Evolutionary conservation across 352 stramenopile genomes (phyloP).

Genomic region (Pythium insidiosum): DNA sequence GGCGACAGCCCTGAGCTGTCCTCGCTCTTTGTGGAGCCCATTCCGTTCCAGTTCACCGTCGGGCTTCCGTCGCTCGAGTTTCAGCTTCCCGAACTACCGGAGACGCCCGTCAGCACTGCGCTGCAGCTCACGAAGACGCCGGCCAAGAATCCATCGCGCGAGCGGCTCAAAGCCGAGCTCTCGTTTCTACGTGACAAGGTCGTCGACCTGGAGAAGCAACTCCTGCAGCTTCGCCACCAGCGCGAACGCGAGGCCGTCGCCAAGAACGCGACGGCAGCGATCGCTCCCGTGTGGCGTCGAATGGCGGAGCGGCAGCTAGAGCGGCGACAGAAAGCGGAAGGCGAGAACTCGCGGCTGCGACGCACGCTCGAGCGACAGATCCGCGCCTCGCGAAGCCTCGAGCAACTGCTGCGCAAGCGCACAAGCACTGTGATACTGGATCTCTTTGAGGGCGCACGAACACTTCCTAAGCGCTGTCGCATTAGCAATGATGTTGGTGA

Average conservation of each 20-base stretch:
- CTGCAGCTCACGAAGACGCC: not conserved
- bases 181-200: slow-evolving; percentile 29
- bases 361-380: slow-evolving; percentile 36
- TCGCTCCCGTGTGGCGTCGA: slow-evolving; percentile 33
- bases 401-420: slow-evolving; percentile 40
- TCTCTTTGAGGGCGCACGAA: slow-evolving; percentile 10
- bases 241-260: slow-evolving; percentile 13
- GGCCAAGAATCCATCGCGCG: slow-evolving; percentile 28
- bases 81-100: too few species aligned
- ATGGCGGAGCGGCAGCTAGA: slow-evolving; percentile 38
- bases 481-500: slow-evolving; percentile 18
- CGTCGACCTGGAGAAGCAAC: slow-evolving; percentile 29
- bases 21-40: too few species aligned
- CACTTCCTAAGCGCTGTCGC: not conserved
- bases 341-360: slow-evolving; percentile 35
- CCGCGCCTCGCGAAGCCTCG: slow-evolving; percentile 32
- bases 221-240: slow-evolving; percentile 20
- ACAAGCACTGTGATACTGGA: slow-evolving; percentile 30
- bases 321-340: slow-evolving; percentile 20
- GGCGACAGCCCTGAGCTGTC: too few species aligned
- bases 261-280: slow-evolving; percentile 13
- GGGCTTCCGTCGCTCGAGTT: too few species aligned
- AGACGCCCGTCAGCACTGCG: not conserved
- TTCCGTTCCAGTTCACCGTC: too few species aligned
- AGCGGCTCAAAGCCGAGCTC: slow-evolving; percentile 40